Percentiles rank a stretch among this genome's conserved stretches.
These are phyloP conservation scores for Mycena latifolia DNA, from an alignment of 768 basidiomycete genomes.

Conservation along the genomic window DNA sequence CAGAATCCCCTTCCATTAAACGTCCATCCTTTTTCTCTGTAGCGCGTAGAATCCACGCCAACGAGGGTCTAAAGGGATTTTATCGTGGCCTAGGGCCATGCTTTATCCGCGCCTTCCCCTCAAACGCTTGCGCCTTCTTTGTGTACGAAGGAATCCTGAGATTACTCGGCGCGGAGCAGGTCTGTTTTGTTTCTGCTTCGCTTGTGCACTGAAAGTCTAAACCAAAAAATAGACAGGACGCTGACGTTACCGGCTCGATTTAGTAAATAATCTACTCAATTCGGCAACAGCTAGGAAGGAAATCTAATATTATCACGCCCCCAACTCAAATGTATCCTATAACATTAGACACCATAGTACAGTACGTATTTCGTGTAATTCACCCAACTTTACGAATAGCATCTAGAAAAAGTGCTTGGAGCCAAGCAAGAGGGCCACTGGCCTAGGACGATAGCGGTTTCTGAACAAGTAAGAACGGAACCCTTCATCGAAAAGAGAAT, in stretches of 20 bases:
- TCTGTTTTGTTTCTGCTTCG: constrained; percentile 38
- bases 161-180: constrained; percentile 74
- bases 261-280: not conserved
- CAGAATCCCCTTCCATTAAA: constrained; percentile 44
- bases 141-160: constrained; percentile 85
- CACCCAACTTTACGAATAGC: constrained; percentile 54
- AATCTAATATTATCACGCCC: constrained; percentile 8
- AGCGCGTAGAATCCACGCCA: constrained; percentile 64
- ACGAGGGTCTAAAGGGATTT: constrained; percentile 68
- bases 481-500: too few species aligned
- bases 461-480: too few species aligned
- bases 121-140: constrained; percentile 83
- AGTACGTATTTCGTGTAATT: constrained; percentile 7
- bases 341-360: constrained; percentile 10
- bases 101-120: constrained; percentile 80
- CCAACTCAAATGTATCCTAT: constrained; percentile 17
- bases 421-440: constrained; percentile 85
- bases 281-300: not conserved
- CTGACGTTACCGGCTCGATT: constrained; percentile 1
- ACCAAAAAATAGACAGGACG: constrained; percentile 52
- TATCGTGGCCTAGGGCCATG: constrained; percentile 78
- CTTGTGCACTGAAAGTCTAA: not conserved
- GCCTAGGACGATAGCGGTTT: constrained; percentile 64
- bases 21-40: constrained; percentile 63
- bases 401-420: constrained; percentile 84